These are phyloP conservation scores for Gracilaria caudata DNA, from an alignment of 23 red algal species.

Conservation along the genomic window DNA sequence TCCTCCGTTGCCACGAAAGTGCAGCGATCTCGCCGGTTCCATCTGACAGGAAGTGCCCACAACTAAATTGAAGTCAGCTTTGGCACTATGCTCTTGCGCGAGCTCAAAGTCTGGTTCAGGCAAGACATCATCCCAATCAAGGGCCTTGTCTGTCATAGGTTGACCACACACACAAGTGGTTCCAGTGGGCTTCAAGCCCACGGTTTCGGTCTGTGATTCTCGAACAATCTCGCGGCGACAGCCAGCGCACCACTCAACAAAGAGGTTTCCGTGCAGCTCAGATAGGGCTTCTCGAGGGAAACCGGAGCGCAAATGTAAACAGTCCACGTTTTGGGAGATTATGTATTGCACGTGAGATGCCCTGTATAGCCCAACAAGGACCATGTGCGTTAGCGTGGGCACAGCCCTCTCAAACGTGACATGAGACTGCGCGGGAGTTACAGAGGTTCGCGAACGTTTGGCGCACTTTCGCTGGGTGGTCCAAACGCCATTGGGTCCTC, in stretches of 20 bases:
- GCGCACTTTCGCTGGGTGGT: constrained; percentile 45
- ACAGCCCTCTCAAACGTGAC: constrained; percentile 64
- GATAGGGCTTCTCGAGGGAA: constrained; percentile 63
- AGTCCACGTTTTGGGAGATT: constrained; percentile 96
- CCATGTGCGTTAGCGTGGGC: constrained; percentile 93
- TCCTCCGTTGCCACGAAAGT: constrained; percentile 17
- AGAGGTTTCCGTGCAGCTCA: constrained; percentile 92
- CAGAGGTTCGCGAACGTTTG: constrained; percentile 8
- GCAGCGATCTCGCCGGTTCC: constrained; percentile 73
- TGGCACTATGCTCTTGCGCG: constrained; percentile 36
- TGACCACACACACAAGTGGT: constrained; percentile 32
- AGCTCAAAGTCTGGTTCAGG: constrained; percentile 66
- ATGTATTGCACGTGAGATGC: constrained; percentile 64
- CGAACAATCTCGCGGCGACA: constrained; percentile 62
- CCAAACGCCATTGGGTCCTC: constrained; percentile 86
- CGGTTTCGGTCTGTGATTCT: constrained; percentile 55
- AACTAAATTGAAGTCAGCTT: constrained; percentile 71
- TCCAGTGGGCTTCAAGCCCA: constrained; percentile 71
- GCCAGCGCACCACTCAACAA: constrained; percentile 73
- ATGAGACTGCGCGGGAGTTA: constrained; percentile 1
- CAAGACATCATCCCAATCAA: constrained; percentile 91
- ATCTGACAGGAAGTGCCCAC: constrained; percentile 87
- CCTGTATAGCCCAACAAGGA: constrained; percentile 48
- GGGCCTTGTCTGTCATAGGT: constrained; percentile 70
- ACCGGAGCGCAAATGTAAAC: constrained; percentile 84